A percentile compares a stretch with the other conserved stretches of the same genome.
These are phyloP conservation scores for Solanum hybrid DNA, from an alignment of 305 asterid species.

Conservation along the genomic window DNA sequence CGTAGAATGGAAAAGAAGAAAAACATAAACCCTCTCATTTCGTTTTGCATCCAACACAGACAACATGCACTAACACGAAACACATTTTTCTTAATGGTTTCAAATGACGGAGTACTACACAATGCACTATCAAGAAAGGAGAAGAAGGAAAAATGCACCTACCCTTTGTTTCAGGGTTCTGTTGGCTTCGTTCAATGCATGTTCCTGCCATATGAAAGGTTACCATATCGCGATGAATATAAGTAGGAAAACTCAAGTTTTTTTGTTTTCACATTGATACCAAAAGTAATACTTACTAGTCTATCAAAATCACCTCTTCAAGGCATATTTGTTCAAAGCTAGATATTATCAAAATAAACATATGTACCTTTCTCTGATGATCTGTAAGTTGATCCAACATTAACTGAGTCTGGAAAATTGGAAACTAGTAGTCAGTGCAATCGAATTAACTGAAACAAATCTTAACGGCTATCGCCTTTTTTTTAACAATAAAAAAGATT, in stretches of 20 bases:
- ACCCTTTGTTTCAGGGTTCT: slow-evolving; percentile 78
- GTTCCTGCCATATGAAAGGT: slow-evolving; percentile 42
- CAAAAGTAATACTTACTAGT: background rate
- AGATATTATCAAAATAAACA: background rate
- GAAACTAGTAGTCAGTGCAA: background rate
- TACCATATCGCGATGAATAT: background rate
- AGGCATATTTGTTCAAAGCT: background rate
- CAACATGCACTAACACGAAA: background rate
- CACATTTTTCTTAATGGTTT: background rate
- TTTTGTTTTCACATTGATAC: background rate
- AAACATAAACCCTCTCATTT: background rate
- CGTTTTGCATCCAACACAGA: background rate
- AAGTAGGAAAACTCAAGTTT: background rate
- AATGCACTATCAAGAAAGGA: background rate
- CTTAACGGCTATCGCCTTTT: background rate
- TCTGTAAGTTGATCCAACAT: slow-evolving; percentile 83
- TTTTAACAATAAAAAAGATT: background rate
- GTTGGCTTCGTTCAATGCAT: slow-evolving; percentile 86
- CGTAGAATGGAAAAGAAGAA: background rate
- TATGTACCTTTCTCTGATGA: slow-evolving; percentile 62
- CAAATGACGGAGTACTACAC: background rate
- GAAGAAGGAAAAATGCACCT: background rate
- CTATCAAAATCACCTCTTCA: background rate
- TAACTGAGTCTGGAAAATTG: slow-evolving; percentile 54
- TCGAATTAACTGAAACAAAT: background rate